Percentiles rank a stretch among this genome's conserved stretches.
Conservation (phyloP, 768 basidiomycete species). For the Kwoniella heveanensis region DNA sequence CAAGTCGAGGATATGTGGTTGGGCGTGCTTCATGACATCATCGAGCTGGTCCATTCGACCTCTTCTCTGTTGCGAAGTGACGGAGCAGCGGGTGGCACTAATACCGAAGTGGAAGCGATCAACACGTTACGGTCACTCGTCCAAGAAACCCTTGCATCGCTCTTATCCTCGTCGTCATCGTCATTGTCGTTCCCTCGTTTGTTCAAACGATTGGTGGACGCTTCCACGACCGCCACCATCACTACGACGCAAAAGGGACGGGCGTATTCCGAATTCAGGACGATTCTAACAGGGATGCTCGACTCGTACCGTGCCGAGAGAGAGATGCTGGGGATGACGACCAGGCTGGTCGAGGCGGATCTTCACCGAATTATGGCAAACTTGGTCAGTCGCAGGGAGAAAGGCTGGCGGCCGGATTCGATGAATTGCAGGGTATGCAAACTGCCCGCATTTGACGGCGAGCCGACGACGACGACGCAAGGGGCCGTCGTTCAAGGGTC, state of each 20-base stretch:
- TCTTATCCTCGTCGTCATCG: conserved; percentile 79
- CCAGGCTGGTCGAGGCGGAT: conserved; percentile 77
- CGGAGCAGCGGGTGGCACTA: background rate
- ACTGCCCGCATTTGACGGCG: background rate
- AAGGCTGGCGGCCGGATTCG: conserved; percentile 53
- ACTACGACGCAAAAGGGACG: conserved; percentile 25
- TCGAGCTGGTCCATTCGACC: conserved; percentile 73
- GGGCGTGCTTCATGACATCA: conserved; percentile 76
- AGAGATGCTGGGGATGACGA: conserved; percentile 82
- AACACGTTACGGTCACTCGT: conserved; percentile 70
- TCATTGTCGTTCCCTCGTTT: conserved; percentile 86
- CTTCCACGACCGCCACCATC: conserved; percentile 61
- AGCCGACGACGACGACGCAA: background rate
- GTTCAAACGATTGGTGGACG: conserved; percentile 87
- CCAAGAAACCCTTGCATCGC: conserved; percentile 77
- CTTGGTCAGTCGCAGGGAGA: conserved; percentile 53
- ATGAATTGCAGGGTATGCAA: conserved; percentile 17
- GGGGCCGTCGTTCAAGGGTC: background rate
- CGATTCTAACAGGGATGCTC: conserved; percentile 90
- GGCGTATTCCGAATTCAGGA: conserved; percentile 82
- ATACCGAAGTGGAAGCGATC: conserved; percentile 32
- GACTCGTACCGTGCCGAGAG: conserved; percentile 91
- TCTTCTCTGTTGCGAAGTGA: conserved; percentile 37
- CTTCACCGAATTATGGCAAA: conserved; percentile 72
- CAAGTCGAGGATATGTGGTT: conserved; percentile 85